Evolutionary conservation across 2,329 filamentous ascomycete species (phyloP).

Genomic region (Hortaea sp.): DNA sequence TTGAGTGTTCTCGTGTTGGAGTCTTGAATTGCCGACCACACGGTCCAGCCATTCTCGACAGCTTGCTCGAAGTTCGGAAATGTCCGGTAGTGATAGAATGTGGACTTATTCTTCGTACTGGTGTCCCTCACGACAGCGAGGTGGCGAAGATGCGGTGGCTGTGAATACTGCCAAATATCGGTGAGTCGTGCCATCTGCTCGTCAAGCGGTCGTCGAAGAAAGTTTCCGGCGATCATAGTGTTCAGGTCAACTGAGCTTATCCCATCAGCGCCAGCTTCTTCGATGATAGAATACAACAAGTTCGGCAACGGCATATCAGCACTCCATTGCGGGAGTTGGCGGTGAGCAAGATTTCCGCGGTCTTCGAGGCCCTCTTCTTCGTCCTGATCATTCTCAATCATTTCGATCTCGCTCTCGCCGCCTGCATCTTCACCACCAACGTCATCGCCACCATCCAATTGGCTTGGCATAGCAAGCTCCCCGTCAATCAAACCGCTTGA

Average conservation of each 20-base stretch:
- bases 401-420: neutral
- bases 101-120: conserved; percentile 35
- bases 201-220: conserved; percentile 47
- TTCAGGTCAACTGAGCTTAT: conserved; percentile 37
- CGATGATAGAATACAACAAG: conserved; percentile 40
- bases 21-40: conserved; percentile 39
- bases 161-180: conserved; percentile 47
- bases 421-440: conserved; percentile 3
- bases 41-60: conserved; percentile 39
- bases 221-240: conserved; percentile 33
- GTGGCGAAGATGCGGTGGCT: conserved; percentile 48
- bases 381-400: conserved; percentile 1
- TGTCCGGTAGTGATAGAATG: conserved; percentile 47
- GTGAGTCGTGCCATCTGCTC: conserved; percentile 42
- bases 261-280: conserved; percentile 38
- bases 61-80: conserved; percentile 42
- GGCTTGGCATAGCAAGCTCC: neutral
- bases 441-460: conserved; percentile 16
- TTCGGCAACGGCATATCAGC: conserved; percentile 45
- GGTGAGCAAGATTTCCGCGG: conserved; percentile 16
- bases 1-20: neutral
- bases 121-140: conserved; percentile 40
- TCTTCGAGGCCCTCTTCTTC: conserved; percentile 2
- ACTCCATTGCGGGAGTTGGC: conserved; percentile 40
- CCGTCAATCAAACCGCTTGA: neutral